A percentile compares a stretch with the other conserved stretches of the same genome.
phyloP scores from a whole-genome alignment of 2,329 filamentous ascomycete species.

The Talaromyces sp. region DNA sequence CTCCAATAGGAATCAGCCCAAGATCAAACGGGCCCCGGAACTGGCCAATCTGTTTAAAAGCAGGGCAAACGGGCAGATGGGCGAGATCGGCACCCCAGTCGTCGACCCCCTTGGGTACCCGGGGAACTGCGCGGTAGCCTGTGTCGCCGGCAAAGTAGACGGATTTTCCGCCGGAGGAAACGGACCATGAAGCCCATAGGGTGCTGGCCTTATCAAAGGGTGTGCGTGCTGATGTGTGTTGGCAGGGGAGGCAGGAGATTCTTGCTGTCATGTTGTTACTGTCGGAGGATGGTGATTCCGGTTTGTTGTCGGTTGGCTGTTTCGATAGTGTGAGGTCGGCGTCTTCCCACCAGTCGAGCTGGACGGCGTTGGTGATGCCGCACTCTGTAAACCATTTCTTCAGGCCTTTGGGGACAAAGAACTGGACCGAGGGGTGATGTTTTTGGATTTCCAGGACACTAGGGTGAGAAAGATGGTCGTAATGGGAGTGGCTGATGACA shows the following conservation, averaged over 20 bases:
- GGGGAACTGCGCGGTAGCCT: conserved; percentile 71
- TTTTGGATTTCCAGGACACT: conserved; percentile 13
- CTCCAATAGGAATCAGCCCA: conserved; percentile 81
- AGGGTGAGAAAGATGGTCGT: conserved; percentile 12
- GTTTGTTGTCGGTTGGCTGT: background rate
- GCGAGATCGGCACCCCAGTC: conserved; percentile 64
- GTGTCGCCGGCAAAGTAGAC: conserved; percentile 54
- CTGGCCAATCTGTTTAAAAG: conserved; percentile 73
- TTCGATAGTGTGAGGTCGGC: conserved; percentile 10
- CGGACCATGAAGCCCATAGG: conserved; percentile 15
- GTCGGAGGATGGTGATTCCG: background rate
- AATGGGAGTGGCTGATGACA: conserved; percentile 14
- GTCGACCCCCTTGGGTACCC: conserved; percentile 54
- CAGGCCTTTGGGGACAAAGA: conserved; percentile 11
- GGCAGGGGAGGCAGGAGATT: conserved; percentile 11
- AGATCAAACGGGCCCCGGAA: conserved; percentile 77
- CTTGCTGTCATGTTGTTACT: conserved; percentile 1
- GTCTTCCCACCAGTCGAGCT: conserved; percentile 15
- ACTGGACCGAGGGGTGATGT: conserved; percentile 9
- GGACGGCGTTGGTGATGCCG: conserved; percentile 9
- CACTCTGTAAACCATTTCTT: conserved; percentile 13
- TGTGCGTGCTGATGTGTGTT: conserved; percentile 10
- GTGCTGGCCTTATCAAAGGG: conserved; percentile 10
- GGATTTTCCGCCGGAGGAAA: conserved; percentile 15
- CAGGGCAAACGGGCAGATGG: conserved; percentile 64